phyloP scores from a whole-genome alignment of 805 yeast species.

The Grigorovia transvaalensis region DNA sequence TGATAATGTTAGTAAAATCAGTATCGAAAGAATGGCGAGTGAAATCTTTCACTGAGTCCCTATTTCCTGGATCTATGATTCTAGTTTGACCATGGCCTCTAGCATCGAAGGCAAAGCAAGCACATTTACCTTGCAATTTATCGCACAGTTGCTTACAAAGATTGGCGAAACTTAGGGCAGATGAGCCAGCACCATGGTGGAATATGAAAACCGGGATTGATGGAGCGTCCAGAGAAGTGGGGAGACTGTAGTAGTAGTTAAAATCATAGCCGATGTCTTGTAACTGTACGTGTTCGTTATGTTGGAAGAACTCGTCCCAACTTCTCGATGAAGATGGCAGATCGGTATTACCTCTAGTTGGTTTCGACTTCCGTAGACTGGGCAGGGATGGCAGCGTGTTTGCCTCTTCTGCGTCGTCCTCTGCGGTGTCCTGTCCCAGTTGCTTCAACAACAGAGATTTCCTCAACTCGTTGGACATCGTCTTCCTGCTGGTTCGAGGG shows the following conservation, averaged over 20 bases:
- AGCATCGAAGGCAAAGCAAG: slow-evolving; percentile 63
- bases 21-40: slow-evolving; percentile 40
- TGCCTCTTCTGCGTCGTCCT: not conserved
- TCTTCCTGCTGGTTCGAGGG: too few species aligned
- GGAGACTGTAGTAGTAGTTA: slow-evolving; percentile 50
- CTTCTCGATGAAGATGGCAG: not conserved
- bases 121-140: slow-evolving; percentile 37
- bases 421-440: slow-evolving; percentile 1
- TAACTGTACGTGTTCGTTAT: slow-evolving; percentile 9
- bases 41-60: slow-evolving; percentile 31
- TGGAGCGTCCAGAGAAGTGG: slow-evolving; percentile 24
- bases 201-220: slow-evolving; percentile 52
- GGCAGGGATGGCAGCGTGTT: slow-evolving; percentile 2
- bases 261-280: slow-evolving; percentile 24
- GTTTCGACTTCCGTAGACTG: not conserved
- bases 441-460: slow-evolving; percentile 8
- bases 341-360: too few species aligned
- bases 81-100: slow-evolving; percentile 40
- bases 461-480: slow-evolving; percentile 17
- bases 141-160: slow-evolving; percentile 31
- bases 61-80: slow-evolving; percentile 55
- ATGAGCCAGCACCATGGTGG: slow-evolving; percentile 95
- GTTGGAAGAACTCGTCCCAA: slow-evolving; percentile 21
- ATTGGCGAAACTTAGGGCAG: slow-evolving; percentile 64
- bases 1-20: slow-evolving; percentile 48